Percentiles rank a stretch among this genome's conserved stretches.
These are phyloP conservation scores for Luzula sylvatica DNA, from an alignment of 176 grass and related monocot species.

Conservation along the genomic window DNA sequence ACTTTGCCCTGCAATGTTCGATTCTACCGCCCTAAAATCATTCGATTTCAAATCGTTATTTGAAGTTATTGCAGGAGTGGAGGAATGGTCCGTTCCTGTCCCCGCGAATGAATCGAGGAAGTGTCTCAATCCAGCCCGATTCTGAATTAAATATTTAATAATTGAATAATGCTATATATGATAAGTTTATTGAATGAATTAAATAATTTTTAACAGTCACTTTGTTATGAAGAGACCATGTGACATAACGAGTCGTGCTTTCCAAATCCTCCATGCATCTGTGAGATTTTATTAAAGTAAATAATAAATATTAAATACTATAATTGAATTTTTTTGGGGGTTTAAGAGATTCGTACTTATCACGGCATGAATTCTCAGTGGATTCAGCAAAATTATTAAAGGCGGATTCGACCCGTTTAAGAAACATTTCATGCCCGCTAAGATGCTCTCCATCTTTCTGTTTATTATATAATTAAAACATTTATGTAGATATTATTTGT, in stretches of 20 bases:
- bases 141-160: slow-evolving; percentile 32
- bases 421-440: slow-evolving; percentile 73
- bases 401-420: slow-evolving; percentile 58
- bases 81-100: slow-evolving; percentile 43
- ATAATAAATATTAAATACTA: slow-evolving; percentile 13
- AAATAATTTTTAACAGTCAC: slow-evolving; percentile 12
- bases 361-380: slow-evolving; percentile 65
- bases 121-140: slow-evolving; percentile 58
- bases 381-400: slow-evolving; percentile 76
- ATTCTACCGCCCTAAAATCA: slow-evolving; percentile 18
- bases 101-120: slow-evolving; percentile 79
- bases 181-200: no score
- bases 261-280: slow-evolving; percentile 95
- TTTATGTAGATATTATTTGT: no score
- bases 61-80: slow-evolving; percentile 25
- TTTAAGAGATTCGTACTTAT: slow-evolving; percentile 36
- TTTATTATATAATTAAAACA: slow-evolving; percentile 8
- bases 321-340: neutral
- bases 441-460: slow-evolving; percentile 85
- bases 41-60: slow-evolving; percentile 41
- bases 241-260: slow-evolving; percentile 92
- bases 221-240: slow-evolving; percentile 98
- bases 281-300: slow-evolving; percentile 5
- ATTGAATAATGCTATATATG: neutral
- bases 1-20: slow-evolving; percentile 18